phyloP scores from a whole-genome alignment of 2,329 filamentous ascomycete genomes.

The Aspergillus aculeatus region DNA sequence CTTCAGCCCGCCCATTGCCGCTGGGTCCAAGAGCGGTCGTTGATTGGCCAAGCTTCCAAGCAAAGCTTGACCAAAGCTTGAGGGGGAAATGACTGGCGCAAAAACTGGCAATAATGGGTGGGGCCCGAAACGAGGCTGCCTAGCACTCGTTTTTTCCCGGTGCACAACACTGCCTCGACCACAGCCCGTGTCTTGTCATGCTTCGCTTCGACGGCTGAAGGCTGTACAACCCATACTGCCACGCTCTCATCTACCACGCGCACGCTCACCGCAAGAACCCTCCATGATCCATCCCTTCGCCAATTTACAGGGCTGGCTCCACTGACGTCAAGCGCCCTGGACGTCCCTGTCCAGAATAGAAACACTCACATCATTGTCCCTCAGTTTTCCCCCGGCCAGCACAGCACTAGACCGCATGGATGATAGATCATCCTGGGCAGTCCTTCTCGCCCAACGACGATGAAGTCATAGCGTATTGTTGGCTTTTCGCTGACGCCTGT shows the following conservation, averaged over 20 bases:
- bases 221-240: neutral
- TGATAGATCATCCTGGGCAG: too few species aligned
- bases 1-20: neutral
- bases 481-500: too few species aligned
- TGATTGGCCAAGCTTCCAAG: conserved; percentile 6
- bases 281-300: too few species aligned
- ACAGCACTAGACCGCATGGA: too few species aligned
- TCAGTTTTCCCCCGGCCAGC: too few species aligned
- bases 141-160: neutral
- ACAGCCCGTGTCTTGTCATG: too few species aligned
- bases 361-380: too few species aligned
- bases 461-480: neutral
- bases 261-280: neutral
- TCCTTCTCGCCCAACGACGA: neutral
- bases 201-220: too few species aligned
- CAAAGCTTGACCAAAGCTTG: conserved; percentile 5
- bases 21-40: neutral
- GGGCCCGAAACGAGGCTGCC: neutral
- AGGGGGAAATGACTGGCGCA: neutral
- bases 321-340: neutral
- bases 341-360: neutral
- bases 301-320: neutral
- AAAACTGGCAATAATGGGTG: neutral
- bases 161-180: neutral
- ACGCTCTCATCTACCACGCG: neutral